Conservation (phyloP, 305 asterid species). For the Solanum hybrid region DNA sequence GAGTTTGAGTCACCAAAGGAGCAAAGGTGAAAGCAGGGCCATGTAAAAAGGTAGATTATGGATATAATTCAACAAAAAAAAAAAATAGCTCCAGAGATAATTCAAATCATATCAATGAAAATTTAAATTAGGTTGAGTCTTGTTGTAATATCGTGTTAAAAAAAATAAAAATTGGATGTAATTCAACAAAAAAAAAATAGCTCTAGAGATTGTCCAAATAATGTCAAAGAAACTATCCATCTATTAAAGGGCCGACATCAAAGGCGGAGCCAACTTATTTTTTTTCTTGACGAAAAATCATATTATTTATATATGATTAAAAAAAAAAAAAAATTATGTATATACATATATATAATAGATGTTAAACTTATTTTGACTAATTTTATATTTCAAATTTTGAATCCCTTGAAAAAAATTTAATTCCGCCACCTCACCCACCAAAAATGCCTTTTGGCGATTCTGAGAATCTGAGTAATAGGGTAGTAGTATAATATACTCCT, state of each 20-base stretch:
- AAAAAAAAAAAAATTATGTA: neutral
- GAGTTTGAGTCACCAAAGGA: no score
- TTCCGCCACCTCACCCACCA: neutral
- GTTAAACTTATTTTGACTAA: neutral
- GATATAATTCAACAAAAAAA: neutral
- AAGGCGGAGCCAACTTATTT: neutral
- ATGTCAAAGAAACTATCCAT: neutral
- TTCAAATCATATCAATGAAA: neutral
- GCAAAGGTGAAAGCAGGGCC: fast-evolving
- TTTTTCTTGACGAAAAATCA: neutral
- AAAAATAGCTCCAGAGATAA: neutral
- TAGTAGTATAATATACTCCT: neutral
- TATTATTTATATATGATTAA: no score
- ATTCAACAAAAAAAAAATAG: neutral
- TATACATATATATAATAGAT: neutral
- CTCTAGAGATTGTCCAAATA: neutral
- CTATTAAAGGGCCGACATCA: neutral
- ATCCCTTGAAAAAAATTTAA: neutral
- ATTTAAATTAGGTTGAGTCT: neutral
- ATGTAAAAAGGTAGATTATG: no score
- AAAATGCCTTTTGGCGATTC: neutral
- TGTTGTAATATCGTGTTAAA: no score
- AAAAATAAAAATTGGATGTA: neutral
- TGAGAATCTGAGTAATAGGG: neutral
- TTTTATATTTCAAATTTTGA: neutral